Percentiles rank a stretch among this genome's conserved stretches.
phyloP scores from a whole-genome alignment of 192 early-diverging fungal genomes.

The Podila epicladia region DNA sequence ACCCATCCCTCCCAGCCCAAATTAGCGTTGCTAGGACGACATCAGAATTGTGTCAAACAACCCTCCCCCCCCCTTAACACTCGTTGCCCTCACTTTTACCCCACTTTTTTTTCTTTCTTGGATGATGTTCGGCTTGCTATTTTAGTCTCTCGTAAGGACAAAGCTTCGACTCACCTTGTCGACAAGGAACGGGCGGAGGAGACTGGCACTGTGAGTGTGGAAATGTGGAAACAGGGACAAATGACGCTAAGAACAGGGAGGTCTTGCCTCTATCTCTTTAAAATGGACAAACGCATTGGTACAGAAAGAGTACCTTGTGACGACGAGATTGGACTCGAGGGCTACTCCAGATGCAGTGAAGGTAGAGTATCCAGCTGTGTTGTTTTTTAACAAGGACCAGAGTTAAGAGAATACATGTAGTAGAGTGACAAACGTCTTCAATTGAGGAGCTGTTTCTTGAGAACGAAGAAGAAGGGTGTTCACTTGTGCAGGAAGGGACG shows the following conservation, averaged over 20 bases:
- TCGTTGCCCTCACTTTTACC: background rate
- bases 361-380: constrained; percentile 48
- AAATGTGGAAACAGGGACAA: background rate
- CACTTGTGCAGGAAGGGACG: too few species aligned
- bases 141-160: background rate
- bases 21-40: too few species aligned
- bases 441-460: too few species aligned
- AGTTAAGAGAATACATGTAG: background rate
- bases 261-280: background rate
- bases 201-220: constrained; percentile 27
- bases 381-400: constrained; percentile 4
- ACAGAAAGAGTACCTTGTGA: constrained; percentile 33
- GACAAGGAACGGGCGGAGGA: constrained; percentile 29
- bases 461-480: too few species aligned
- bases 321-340: constrained; percentile 36
- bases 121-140: background rate
- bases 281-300: background rate
- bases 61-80: too few species aligned
- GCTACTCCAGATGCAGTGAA: constrained; percentile 48
- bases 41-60: too few species aligned
- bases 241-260: background rate
- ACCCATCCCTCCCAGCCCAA: too few species aligned
- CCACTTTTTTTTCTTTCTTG: background rate
- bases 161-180: constrained; percentile 33
- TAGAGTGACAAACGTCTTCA: background rate